Conservation (phyloP, 768 basidiomycete genomes). For the Hericium rajendrae region DNA sequence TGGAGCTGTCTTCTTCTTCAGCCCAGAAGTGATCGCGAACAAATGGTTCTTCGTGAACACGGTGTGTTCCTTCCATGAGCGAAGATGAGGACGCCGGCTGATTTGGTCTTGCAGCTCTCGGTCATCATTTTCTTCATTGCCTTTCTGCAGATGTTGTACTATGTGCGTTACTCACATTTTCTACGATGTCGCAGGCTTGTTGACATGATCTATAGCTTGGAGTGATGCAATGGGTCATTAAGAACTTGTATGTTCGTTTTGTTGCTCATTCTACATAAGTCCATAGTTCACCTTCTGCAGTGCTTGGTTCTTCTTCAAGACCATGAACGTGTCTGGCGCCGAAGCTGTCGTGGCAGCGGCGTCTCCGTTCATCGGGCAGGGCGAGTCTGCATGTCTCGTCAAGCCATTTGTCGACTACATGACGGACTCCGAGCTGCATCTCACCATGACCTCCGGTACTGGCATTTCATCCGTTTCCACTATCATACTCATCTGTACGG, state of each 20-base stretch:
- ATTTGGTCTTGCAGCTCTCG: slow-evolving; percentile 34
- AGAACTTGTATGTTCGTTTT: slow-evolving; percentile 50
- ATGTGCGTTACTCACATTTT: slow-evolving; percentile 24
- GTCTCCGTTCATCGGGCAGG: slow-evolving; percentile 91
- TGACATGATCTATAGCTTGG: slow-evolving; percentile 36
- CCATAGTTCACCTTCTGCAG: slow-evolving; percentile 23
- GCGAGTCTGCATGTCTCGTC: slow-evolving; percentile 82
- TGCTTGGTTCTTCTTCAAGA: slow-evolving; percentile 91
- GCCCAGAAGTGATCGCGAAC: slow-evolving; percentile 48
- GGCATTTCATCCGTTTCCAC: neutral
- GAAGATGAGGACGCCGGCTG: neutral
- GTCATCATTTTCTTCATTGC: slow-evolving; percentile 93
- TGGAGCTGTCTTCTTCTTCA: slow-evolving; percentile 81
- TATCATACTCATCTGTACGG: too few relatives aligned
- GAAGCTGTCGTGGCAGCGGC: slow-evolving; percentile 90
- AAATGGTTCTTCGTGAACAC: slow-evolving; percentile 84
- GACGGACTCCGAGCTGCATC: slow-evolving; percentile 80
- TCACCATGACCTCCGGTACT: slow-evolving; percentile 76
- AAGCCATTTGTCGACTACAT: slow-evolving; percentile 76
- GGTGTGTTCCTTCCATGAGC: slow-evolving; percentile 26
- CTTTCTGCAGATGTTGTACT: slow-evolving; percentile 86
- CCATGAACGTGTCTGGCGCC: slow-evolving; percentile 87
- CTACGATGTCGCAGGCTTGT: neutral
- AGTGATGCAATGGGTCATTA: slow-evolving; percentile 91
- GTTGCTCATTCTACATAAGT: too few relatives aligned